Evolutionary conservation across 495 filamentous ascomycete genomes (phyloP).

Genomic region (Neurospora pannonica): DNA sequence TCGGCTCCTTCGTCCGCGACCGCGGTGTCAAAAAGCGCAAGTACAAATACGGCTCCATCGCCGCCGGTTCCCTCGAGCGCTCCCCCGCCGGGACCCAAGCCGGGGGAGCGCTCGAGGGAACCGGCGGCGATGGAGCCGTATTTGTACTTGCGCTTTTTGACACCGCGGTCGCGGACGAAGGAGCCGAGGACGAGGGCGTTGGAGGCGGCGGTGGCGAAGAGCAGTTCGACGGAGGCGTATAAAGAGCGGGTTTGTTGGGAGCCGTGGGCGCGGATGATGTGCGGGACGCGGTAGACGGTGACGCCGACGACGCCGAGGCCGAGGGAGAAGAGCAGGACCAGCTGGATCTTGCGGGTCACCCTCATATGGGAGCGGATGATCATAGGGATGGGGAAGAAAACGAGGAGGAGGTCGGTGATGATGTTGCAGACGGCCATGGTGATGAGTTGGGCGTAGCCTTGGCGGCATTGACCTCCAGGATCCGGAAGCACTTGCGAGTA

Average conservation of each 20-base stretch:
- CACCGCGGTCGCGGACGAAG: constrained; percentile 68
- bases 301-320: constrained; percentile 66
- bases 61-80: constrained; percentile 37
- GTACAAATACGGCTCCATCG: constrained; percentile 49
- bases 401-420: constrained; percentile 76
- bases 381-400: constrained; percentile 81
- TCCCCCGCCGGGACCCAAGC: constrained; percentile 6
- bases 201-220: constrained; percentile 66
- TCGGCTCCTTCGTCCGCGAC: constrained; percentile 76
- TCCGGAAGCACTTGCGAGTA: constrained; percentile 93
- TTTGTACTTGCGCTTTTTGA: constrained; percentile 70
- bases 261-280: constrained; percentile 52
- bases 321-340: constrained; percentile 71
- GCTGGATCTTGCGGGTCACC: constrained; percentile 51
- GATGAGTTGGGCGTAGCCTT: constrained; percentile 74
- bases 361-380: constrained; percentile 66
- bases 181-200: constrained; percentile 74
- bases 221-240: constrained; percentile 65
- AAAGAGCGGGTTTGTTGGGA: constrained; percentile 69
- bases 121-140: constrained; percentile 38
- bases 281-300: constrained; percentile 67
- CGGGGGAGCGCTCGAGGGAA: constrained; percentile 38
- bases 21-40: constrained; percentile 69
- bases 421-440: constrained; percentile 83
- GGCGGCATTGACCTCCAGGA: constrained; percentile 73